Percentiles rank a stretch among this genome's conserved stretches.
Evolutionary conservation across 352 stramenopile species (phyloP).

Genomic region (Saprolegnia parasitica): DNA sequence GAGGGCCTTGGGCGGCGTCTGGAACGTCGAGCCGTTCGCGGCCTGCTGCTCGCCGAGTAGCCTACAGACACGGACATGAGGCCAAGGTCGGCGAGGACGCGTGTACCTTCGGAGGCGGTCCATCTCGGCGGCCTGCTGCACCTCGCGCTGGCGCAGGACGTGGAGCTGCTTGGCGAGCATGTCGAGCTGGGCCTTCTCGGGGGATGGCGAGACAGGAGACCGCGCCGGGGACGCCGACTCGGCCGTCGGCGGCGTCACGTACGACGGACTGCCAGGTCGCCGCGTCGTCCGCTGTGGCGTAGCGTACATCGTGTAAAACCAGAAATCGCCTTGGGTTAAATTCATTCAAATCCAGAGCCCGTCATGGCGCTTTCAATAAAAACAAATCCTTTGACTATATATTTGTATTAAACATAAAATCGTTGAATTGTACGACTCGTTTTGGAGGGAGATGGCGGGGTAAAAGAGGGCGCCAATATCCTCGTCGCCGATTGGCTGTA

Average conservation of each 20-base stretch:
- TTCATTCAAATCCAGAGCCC: not conserved
- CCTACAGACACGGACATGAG: conserved; percentile 11
- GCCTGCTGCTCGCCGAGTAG: not conserved
- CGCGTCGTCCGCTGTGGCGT: not conserved
- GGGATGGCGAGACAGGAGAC: not conserved
- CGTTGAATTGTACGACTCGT: not conserved
- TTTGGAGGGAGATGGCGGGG: conserved; percentile 1
- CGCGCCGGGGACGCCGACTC: not conserved
- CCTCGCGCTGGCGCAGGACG: conserved; percentile 14
- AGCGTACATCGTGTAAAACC: not conserved
- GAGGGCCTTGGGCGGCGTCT: conserved; percentile 9
- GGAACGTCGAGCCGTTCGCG: conserved; percentile 1
- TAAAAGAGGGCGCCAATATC: not conserved
- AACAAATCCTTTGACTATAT: not conserved
- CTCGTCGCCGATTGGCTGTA: not conserved
- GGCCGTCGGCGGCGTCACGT: not conserved
- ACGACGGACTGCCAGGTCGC: not conserved
- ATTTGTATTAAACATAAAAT: not conserved
- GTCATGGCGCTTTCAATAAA: not conserved
- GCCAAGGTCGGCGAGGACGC: not conserved
- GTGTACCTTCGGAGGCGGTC: conserved; percentile 14
- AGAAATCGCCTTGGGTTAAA: not conserved
- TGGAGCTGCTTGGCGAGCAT: conserved; percentile 10
- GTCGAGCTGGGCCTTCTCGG: not conserved
- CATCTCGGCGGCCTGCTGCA: conserved; percentile 4